Evolutionary conservation across 2,329 filamentous ascomycete genomes (phyloP).

Genomic region (Colletotrichum theobromicola): DNA sequence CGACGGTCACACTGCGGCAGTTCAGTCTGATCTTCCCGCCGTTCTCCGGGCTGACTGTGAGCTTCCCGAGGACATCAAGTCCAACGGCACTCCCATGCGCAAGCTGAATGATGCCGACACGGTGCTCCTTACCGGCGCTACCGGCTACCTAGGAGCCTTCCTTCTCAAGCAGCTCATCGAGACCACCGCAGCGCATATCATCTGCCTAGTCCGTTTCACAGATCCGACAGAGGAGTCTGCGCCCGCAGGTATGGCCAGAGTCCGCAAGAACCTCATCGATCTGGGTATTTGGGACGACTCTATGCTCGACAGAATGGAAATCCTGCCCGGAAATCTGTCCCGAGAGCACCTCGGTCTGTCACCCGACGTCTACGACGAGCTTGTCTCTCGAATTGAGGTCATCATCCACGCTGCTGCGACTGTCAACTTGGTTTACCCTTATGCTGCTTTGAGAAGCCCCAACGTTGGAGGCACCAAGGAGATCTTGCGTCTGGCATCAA

Average conservation of each 20-base stretch:
- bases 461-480: constrained; percentile 84
- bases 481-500: constrained; percentile 72
- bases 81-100: constrained; percentile 56
- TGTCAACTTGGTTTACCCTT: constrained; percentile 83
- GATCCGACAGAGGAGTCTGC: constrained; percentile 69
- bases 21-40: constrained; percentile 77
- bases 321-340: constrained; percentile 76
- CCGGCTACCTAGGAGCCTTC: constrained; percentile 79
- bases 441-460: constrained; percentile 74
- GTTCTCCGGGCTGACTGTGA: constrained; percentile 70
- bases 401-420: constrained; percentile 80
- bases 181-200: constrained; percentile 69
- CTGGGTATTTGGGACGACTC: constrained; percentile 78
- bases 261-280: constrained; percentile 79
- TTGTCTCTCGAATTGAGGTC: constrained; percentile 71
- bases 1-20: constrained; percentile 74
- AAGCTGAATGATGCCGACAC: constrained; percentile 70
- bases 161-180: constrained; percentile 72
- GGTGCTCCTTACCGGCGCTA: constrained; percentile 75
- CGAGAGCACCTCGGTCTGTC: constrained; percentile 72
- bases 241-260: constrained; percentile 71
- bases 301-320: constrained; percentile 78
- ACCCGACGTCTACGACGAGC: constrained; percentile 66
- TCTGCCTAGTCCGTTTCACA: constrained; percentile 76
- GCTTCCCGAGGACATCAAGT: constrained; percentile 73